Evolutionary conservation across 164 flowering plant genomes (phyloP).

Genomic region (Stephania yunnanensis): DNA sequence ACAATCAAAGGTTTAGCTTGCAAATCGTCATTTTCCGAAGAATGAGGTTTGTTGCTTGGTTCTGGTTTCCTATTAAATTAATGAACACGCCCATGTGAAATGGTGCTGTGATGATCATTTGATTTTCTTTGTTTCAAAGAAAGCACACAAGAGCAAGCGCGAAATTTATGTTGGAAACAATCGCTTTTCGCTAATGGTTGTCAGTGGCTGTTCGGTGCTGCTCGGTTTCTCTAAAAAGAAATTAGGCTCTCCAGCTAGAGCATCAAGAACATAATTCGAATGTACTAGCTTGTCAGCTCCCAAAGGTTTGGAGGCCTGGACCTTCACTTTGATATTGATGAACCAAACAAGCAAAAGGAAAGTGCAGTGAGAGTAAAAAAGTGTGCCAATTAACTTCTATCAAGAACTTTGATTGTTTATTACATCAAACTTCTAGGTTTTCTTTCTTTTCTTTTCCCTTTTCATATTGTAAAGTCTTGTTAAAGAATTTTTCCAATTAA

Average conservation of each 20-base stretch:
- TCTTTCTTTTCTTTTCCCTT: neutral
- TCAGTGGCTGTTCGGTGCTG: neutral
- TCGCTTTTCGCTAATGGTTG: neutral
- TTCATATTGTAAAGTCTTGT: neutral
- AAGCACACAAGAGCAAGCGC: neutral
- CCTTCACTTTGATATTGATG: neutral
- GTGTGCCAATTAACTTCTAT: neutral
- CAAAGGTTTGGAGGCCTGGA: neutral
- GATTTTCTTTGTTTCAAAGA: neutral
- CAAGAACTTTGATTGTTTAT: neutral
- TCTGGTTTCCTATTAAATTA: neutral
- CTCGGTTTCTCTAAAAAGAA: neutral
- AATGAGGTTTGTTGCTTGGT: slow-evolving; percentile 15
- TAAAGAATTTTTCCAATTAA: neutral
- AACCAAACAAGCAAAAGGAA: neutral
- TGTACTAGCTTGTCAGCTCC: neutral
- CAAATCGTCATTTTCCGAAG: slow-evolving; percentile 32
- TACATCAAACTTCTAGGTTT: neutral
- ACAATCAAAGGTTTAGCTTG: slow-evolving; percentile 65
- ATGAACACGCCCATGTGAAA: too few relatives aligned
- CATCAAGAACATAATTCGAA: neutral
- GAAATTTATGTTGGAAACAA: neutral
- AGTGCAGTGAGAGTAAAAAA: neutral
- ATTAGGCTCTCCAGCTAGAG: neutral
- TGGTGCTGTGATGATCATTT: neutral